These are phyloP conservation scores for Prunus dulcis DNA, from an alignment of 306 rosid species.

Conservation along the genomic window DNA sequence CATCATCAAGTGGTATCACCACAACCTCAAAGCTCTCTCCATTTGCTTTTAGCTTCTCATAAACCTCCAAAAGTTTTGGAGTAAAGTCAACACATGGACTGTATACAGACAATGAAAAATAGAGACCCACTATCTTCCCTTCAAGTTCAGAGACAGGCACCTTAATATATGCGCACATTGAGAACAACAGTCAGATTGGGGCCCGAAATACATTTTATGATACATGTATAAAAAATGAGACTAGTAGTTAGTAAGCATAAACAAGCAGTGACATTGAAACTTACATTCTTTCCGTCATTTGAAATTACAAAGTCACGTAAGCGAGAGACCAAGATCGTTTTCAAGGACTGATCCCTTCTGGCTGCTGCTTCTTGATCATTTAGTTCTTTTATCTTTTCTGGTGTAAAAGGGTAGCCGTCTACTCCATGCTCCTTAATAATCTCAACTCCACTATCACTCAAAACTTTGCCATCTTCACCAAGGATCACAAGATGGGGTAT, in stretches of 20 bases:
- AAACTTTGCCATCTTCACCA: slow-evolving; percentile 50
- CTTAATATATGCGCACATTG: slow-evolving; percentile 25
- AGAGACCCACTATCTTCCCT: slow-evolving; percentile 63
- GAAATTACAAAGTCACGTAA: slow-evolving; percentile 58
- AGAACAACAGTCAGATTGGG: slow-evolving; percentile 17
- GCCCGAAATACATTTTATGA: not conserved
- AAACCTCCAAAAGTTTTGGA: slow-evolving; percentile 44
- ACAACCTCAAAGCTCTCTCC: slow-evolving; percentile 67
- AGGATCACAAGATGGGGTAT: slow-evolving; percentile 61
- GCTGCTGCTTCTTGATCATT: slow-evolving; percentile 45
- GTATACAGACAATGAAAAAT: slow-evolving; percentile 37
- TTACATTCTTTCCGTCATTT: slow-evolving; percentile 47
- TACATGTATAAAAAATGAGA: not conserved
- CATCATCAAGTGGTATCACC: slow-evolving; percentile 42
- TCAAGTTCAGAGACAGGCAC: slow-evolving; percentile 59
- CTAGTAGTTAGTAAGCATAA: not conserved
- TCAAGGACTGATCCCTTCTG: slow-evolving; percentile 51
- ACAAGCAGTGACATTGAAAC: not conserved
- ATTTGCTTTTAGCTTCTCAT: slow-evolving; percentile 50
- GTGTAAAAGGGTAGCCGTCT: slow-evolving; percentile 59
- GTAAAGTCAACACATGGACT: slow-evolving; percentile 33
- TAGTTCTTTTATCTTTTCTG: slow-evolving; percentile 46
- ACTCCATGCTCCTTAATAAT: slow-evolving; percentile 45
- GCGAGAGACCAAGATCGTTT: slow-evolving; percentile 41
- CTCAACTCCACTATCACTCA: slow-evolving; percentile 37